Evolutionary conservation across 805 yeast genomes (phyloP).

Genomic region (Kodamaea kakaduensis): DNA sequence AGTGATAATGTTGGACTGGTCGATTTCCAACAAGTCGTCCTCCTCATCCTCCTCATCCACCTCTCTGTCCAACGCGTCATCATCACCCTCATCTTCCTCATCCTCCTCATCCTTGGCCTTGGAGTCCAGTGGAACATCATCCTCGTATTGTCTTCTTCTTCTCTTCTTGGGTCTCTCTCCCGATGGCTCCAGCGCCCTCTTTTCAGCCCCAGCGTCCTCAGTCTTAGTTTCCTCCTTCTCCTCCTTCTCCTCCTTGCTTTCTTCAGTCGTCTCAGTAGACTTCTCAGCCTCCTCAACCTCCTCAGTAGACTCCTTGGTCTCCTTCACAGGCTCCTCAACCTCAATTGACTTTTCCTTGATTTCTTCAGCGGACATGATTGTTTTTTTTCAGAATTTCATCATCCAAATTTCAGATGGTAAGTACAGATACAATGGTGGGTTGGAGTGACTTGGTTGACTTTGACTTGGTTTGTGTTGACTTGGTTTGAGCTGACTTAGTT

Average conservation of each 20-base stretch:
- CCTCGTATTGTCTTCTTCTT: slow-evolving; percentile 56
- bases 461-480: too few species aligned
- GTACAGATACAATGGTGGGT: too few species aligned
- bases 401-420: too few species aligned
- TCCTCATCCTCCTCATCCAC: slow-evolving; percentile 67
- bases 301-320: slow-evolving; percentile 14
- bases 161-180: slow-evolving; percentile 40
- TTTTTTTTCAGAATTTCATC: too few species aligned
- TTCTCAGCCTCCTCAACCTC: slow-evolving; percentile 12
- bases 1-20: slow-evolving; percentile 77
- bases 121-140: slow-evolving; percentile 49
- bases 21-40: slow-evolving; percentile 77
- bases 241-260: slow-evolving; percentile 27
- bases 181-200: slow-evolving; percentile 10
- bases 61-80: slow-evolving; percentile 46
- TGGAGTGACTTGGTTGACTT: too few species aligned
- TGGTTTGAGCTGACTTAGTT: too few species aligned
- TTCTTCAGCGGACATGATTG: slow-evolving; percentile 5
- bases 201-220: slow-evolving; percentile 9
- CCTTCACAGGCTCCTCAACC: too few species aligned
- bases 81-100: slow-evolving; percentile 45
- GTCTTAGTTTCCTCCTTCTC: slow-evolving; percentile 9
- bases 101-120: slow-evolving; percentile 30
- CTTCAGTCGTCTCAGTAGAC: slow-evolving; percentile 11
- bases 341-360: slow-evolving; percentile 12